phyloP scores from a whole-genome alignment of 1,284 basidiomycete genomes.

The Pseudozyma tsukubaensis region DNA sequence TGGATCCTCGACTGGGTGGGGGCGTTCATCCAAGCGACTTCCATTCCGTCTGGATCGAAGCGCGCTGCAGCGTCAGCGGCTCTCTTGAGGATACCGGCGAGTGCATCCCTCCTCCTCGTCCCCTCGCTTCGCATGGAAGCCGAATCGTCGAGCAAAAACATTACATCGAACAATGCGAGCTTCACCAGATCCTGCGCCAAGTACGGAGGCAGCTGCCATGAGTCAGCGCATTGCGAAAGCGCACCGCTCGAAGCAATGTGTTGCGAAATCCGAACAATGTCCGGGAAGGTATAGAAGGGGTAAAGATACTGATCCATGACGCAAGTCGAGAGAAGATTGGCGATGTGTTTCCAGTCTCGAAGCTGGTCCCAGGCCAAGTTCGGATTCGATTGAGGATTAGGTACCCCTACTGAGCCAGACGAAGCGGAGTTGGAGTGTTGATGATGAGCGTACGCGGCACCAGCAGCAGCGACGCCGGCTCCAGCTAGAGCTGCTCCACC shows the following conservation, averaged over 20 bases:
- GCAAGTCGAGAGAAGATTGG: constrained; percentile 53
- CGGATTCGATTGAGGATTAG: constrained; percentile 21
- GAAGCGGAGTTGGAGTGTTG: constrained; percentile 17
- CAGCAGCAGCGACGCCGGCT: constrained; percentile 44
- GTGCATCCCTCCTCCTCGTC: constrained; percentile 31
- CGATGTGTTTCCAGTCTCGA: constrained; percentile 53
- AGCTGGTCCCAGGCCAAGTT: constrained; percentile 47
- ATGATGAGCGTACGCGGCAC: constrained; percentile 39
- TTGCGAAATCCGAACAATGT: constrained; percentile 49
- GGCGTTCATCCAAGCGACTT: constrained; percentile 58
- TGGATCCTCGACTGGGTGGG: constrained; percentile 35
- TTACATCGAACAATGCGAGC: constrained; percentile 60
- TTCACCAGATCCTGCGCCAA: constrained; percentile 61
- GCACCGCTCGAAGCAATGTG: constrained; percentile 52
- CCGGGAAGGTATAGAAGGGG: constrained; percentile 54
- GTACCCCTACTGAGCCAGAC: constrained; percentile 1
- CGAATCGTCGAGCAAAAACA: constrained; percentile 60
- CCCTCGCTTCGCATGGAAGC: constrained; percentile 53
- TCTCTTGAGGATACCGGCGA: constrained; percentile 49
- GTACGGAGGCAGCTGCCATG: constrained; percentile 60
- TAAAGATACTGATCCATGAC: constrained; percentile 62
- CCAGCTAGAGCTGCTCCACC: constrained; percentile 38
- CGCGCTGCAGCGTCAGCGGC: constrained; percentile 56
- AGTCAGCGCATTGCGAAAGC: constrained; percentile 46
- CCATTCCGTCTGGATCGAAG: constrained; percentile 59